Percentiles rank a stretch among this genome's conserved stretches.
These are phyloP conservation scores for Dryadomyces quercus-mongolicae DNA, from an alignment of 2,329 filamentous ascomycete genomes.

Conservation along the genomic window DNA sequence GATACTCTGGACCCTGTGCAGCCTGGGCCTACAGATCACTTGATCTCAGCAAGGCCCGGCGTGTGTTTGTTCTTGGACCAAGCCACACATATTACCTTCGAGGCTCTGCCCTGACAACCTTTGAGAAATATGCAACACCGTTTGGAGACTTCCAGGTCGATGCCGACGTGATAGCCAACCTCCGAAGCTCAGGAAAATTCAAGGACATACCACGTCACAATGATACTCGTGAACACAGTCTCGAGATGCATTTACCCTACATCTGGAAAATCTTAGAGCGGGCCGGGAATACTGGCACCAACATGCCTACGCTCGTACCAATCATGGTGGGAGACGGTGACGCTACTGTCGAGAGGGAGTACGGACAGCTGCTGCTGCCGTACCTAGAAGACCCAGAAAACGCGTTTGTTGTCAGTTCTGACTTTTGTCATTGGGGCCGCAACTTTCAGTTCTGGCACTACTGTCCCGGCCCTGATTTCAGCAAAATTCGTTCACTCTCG, in stretches of 20 bases:
- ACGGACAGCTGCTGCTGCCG: conserved; percentile 60
- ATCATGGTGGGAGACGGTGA: conserved; percentile 74
- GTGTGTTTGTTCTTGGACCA: conserved; percentile 84
- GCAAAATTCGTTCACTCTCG: conserved; percentile 25
- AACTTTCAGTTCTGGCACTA: conserved; percentile 81
- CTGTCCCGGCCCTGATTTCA: conserved; percentile 34
- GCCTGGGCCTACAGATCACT: conserved; percentile 90
- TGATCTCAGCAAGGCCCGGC: conserved; percentile 70
- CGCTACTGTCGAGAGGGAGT: conserved; percentile 49
- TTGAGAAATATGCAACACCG: conserved; percentile 60
- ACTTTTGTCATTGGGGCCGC: conserved; percentile 93
- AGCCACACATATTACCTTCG: conserved; percentile 78
- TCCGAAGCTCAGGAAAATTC: conserved; percentile 43
- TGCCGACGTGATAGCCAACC: conserved; percentile 33
- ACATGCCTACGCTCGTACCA: conserved; percentile 67
- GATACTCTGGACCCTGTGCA: conserved; percentile 81
- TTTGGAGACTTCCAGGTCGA: conserved; percentile 62
- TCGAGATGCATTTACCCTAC: conserved; percentile 95
- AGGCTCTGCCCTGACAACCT: conserved; percentile 64
- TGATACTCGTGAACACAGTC: conserved; percentile 79
- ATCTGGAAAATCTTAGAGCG: conserved; percentile 64
- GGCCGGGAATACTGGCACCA: conserved; percentile 25
- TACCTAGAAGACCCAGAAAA: conserved; percentile 67
- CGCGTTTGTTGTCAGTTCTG: conserved; percentile 80
- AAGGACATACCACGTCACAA: conserved; percentile 49